Percentiles rank a stretch among this genome's conserved stretches.
These are phyloP conservation scores for Nicotiana attenuata DNA, from an alignment of 257 asterid genomes.

Conservation along the genomic window DNA sequence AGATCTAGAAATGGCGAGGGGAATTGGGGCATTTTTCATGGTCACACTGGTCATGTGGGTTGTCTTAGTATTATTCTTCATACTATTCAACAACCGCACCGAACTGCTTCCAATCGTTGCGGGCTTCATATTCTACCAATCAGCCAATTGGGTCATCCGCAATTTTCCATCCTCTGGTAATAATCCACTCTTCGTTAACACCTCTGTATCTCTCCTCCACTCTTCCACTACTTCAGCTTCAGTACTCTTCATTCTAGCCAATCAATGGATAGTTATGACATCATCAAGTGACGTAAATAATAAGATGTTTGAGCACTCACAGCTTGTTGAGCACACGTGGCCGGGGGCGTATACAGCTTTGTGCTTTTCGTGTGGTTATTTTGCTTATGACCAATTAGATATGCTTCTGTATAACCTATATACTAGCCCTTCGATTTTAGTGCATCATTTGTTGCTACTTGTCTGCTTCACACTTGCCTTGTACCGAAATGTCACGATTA, in stretches of 20 bases:
- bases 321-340: constrained; percentile 72
- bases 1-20: constrained; percentile 28
- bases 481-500: constrained; percentile 74
- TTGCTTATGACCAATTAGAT: constrained; percentile 94
- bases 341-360: constrained; percentile 66
- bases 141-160: constrained; percentile 63
- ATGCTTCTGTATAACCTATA: constrained; percentile 65
- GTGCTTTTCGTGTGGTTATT: constrained; percentile 82
- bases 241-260: constrained; percentile 52
- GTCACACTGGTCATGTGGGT: constrained; percentile 83
- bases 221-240: constrained; percentile 67
- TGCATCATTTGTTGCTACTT: constrained; percentile 83
- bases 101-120: constrained; percentile 52
- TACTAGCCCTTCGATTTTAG: constrained; percentile 69
- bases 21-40: constrained; percentile 42
- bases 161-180: background rate
- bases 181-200: constrained; percentile 70
- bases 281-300: constrained; percentile 25
- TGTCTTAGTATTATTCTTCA: constrained; percentile 65
- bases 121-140: constrained; percentile 70
- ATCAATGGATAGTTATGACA: constrained; percentile 30
- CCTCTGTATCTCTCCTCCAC: constrained; percentile 86
- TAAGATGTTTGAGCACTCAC: constrained; percentile 68
- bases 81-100: constrained; percentile 52
- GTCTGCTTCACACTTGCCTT: constrained; percentile 86